These are phyloP conservation scores for Hsuehochloa calcarea DNA, from an alignment of 176 grass and related monocot genomes.

Conservation along the genomic window DNA sequence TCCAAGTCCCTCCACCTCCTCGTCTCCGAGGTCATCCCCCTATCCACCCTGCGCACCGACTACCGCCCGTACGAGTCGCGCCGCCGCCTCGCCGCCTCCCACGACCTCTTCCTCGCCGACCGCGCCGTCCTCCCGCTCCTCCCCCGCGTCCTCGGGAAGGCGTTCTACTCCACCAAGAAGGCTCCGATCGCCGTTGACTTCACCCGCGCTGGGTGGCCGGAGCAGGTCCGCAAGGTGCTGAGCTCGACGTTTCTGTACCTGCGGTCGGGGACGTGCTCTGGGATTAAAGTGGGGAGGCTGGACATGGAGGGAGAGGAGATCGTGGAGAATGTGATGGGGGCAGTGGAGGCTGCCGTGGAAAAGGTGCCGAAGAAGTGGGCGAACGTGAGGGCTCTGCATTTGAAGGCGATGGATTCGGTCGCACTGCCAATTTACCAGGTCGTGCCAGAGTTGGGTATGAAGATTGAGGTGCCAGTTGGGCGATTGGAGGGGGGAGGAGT, in stretches of 20 bases:
- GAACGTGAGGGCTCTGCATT: conserved; percentile 65
- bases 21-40: conserved; percentile 54
- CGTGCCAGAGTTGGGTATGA: conserved; percentile 65
- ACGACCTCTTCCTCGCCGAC: conserved; percentile 90
- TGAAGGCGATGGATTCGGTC: conserved; percentile 62
- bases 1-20: conserved; percentile 54
- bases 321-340: conserved; percentile 60
- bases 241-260: conserved; percentile 64
- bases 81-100: conserved; percentile 60
- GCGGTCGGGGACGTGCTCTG: conserved; percentile 57
- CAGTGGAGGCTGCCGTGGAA: conserved; percentile 44
- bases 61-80: conserved; percentile 75
- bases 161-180: conserved; percentile 84
- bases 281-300: conserved; percentile 72
- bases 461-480: conserved; percentile 50
- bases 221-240: conserved; percentile 63
- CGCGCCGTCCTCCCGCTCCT: conserved; percentile 74
- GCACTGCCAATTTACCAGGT: conserved; percentile 75
- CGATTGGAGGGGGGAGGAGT: conserved; percentile 18
- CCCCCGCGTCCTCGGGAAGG: conserved; percentile 74
- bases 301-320: conserved; percentile 67
- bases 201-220: conserved; percentile 61
- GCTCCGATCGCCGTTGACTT: conserved; percentile 56
- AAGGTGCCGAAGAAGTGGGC: conserved; percentile 82
- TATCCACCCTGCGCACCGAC: conserved; percentile 69